Evolutionary conservation across 495 filamentous ascomycete species (phyloP), one percentile per base, ranked within the genome.

Genomic region (Penicillium chermesinum): DNA sequence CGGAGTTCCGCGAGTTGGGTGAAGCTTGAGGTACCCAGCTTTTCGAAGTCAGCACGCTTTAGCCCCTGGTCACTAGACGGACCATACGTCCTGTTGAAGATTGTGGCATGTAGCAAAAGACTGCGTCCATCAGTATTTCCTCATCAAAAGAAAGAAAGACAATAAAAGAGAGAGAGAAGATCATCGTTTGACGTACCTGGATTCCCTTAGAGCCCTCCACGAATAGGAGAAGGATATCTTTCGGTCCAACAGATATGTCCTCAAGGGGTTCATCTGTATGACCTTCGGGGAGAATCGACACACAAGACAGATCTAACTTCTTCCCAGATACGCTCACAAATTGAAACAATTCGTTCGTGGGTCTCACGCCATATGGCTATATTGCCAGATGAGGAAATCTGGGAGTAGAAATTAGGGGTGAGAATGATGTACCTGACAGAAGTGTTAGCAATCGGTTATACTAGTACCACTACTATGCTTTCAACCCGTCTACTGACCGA

Each of bases 161-260:
- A n/a, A n/a, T n/a, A n/a, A n/a, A n/a, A n/a, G n/a, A n/a, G n/a
- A n/a, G n/a, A n/a, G n/a, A n/a, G n/a, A n/a, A n/a, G n/a, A n/a
- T n/a, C n/a, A n/a, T n/a, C n/a, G n/a, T n/a, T n/a, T n/a, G n/a
- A n/a, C 65, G 32, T 69, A 90, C 87, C 86, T 95, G 16, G 90
- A 87, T 61, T 97, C 93, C 44, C 94, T 90, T 16, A 96, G 72
- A 0, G 88, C 89, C 55, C 93, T 80, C 79, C 95, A 98, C 36
- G 86, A 91, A 59, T 95, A 98, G 22, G 89, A 95, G 38, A 97
- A 70, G n/a, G 25, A 90, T 73, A 58, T 91, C 88, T 58, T 96
- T 95, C 0, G 90, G 91, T 17, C 75, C 76, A 6, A 82, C 56
- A 38, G 83, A 79, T 0, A 82, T 63, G 2, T 84, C 84, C 44